Conservation (phyloP, 257 asterid genomes). For the Nicotiana knightiana region DNA sequence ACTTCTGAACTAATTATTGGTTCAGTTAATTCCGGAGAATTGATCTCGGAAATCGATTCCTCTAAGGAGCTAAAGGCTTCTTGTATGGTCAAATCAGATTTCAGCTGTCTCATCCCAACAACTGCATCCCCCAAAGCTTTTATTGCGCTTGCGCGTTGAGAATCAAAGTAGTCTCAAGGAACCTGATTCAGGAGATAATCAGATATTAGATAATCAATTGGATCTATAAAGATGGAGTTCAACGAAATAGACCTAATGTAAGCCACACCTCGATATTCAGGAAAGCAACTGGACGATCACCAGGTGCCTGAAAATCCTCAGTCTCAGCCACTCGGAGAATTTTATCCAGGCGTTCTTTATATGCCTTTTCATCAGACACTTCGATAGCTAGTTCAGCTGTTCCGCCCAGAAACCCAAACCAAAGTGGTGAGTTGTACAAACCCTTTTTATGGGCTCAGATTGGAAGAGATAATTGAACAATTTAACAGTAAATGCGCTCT, state of each 20-base stretch:
- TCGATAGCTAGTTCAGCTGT: conserved; percentile 70
- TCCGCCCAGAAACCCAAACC: background rate
- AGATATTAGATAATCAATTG: conserved; percentile 19
- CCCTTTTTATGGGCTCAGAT: too few relatives aligned
- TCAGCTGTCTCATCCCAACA: conserved; percentile 41
- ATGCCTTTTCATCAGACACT: conserved; percentile 40
- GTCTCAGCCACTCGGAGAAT: conserved; percentile 64
- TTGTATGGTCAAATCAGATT: conserved; percentile 42
- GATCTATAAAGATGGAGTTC: background rate
- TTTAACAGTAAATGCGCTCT: conserved; percentile 12
- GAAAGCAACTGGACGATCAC: conserved; percentile 78
- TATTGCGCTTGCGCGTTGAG: conserved; percentile 78
- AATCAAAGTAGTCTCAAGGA: conserved; percentile 94
- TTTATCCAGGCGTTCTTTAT: conserved; percentile 47
- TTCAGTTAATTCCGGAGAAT: conserved; percentile 49
- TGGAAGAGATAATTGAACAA: background rate
- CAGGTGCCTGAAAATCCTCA: conserved; percentile 94
- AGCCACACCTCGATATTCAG: conserved; percentile 68
- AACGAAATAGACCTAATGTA: background rate
- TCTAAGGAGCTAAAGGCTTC: conserved; percentile 61
- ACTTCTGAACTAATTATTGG: conserved; percentile 62
- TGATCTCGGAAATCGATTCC: conserved; percentile 42
- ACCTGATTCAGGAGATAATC: conserved; percentile 46
- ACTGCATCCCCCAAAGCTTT: conserved; percentile 65
- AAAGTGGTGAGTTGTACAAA: background rate